Percentiles rank a stretch among this genome's conserved stretches.
Evolutionary conservation across 2,329 filamentous ascomycete species (phyloP).

Genomic region (Cladophialophora chaetospira): DNA sequence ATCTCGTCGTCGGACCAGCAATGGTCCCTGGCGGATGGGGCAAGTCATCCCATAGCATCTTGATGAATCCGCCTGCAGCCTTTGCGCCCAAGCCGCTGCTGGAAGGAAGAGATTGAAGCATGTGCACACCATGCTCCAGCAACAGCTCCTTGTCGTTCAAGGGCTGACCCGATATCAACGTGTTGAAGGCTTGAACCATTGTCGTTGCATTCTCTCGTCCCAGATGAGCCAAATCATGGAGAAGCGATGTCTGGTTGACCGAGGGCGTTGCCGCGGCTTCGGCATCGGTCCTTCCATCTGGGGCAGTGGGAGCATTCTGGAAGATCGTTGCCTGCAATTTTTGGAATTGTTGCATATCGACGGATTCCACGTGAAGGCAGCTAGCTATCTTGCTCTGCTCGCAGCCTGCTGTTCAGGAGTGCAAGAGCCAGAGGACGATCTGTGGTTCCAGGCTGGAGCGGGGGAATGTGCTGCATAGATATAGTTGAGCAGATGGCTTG

Average conservation of each 20-base stretch:
- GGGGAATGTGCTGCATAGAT: slow-evolving; percentile 6
- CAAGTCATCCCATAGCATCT: slow-evolving; percentile 56
- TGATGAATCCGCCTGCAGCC: slow-evolving; percentile 55
- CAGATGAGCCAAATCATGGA: slow-evolving; percentile 45
- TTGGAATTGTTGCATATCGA: slow-evolving; percentile 7
- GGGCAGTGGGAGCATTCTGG: slow-evolving; percentile 36
- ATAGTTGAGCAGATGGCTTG: background rate
- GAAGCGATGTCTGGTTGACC: slow-evolving; percentile 44
- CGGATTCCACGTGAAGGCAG: background rate
- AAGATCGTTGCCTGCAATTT: slow-evolving; percentile 5
- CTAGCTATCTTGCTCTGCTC: background rate
- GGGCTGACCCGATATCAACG: slow-evolving; percentile 49
- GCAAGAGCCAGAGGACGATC: background rate
- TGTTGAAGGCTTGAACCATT: slow-evolving; percentile 45
- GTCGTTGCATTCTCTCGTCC: slow-evolving; percentile 44
- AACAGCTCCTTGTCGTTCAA: slow-evolving; percentile 51
- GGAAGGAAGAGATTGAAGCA: slow-evolving; percentile 54
- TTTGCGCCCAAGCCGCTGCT: slow-evolving; percentile 53
- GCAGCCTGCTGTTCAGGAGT: background rate
- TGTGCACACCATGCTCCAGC: slow-evolving; percentile 55
- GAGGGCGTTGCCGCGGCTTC: slow-evolving; percentile 38
- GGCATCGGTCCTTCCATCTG: slow-evolving; percentile 50
- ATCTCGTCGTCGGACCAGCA: slow-evolving; percentile 49
- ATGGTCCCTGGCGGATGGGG: slow-evolving; percentile 53
- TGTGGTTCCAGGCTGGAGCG: background rate